Base-by-base conservation (phyloP, 768 basidiomycete species). In the Pisolithus microcarpus region DNA sequence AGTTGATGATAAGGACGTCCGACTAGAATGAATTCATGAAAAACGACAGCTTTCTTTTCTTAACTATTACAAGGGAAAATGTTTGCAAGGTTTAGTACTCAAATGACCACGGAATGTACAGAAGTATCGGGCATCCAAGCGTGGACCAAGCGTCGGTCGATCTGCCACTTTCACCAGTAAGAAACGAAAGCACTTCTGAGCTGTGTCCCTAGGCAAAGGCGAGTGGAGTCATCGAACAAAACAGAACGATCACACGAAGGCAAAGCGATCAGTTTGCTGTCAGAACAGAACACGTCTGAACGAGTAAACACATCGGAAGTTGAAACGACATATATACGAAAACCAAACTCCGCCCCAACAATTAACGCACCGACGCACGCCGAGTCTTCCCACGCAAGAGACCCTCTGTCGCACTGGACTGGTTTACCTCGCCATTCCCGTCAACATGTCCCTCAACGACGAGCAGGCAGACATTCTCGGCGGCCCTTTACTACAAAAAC, bases 121-220 rank as follows among this genome's bases (percentile, higher is more conserved):
- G 7, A 19, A 43, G 15, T 67, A 63, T 50, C 75, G 76, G 76
- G 69, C 78, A 78, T 72, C 79, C 83, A 80, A 87, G 85, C 75
- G 85, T 87, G 85, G 85, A 87, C 79, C 78, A 74, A 69, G 79
- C 69, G n/a, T 31, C 16, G 47, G 50, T 77, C 45, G 34, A 61
- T 87, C 77, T 87, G 73, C 85, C 85, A 87, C 82, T 47, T 53
- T 65, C 72, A 72, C 84, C 73, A 80, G 84, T 85, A 81, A 81
- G 84, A 68, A 77, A 85, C 85, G 83, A 87, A 77, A 79, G 85
- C 84, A 84, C 58, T 53, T 68, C 16, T 64, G 57, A 63, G 82
- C 85, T 75, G 68, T 87, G 85, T 85, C 72, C 78, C 85, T 78
- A 84, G 85, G 84, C 84, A 76, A 71, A 65, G 71, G 81, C 72